Conservation (phyloP, 169 alveolate species). For the Amoebophrya sp. region DNA sequence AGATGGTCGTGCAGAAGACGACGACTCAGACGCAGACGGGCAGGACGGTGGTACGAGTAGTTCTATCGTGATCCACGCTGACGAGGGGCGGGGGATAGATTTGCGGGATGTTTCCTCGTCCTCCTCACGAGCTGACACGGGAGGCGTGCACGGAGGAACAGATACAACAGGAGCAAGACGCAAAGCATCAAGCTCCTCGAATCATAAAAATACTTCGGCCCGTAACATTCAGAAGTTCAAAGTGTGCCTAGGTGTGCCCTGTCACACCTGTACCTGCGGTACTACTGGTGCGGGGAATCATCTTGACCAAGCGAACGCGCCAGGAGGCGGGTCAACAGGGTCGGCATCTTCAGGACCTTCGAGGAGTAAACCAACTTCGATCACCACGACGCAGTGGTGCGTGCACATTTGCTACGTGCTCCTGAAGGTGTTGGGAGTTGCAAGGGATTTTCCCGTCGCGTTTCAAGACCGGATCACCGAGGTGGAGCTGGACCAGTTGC, state of each 20-base stretch:
- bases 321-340: not conserved
- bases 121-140: not conserved
- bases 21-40: not conserved
- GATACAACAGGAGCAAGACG: not conserved
- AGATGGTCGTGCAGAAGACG: not conserved
- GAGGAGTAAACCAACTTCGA: too few relatives aligned
- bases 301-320: not conserved
- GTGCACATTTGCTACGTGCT: not conserved
- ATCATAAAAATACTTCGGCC: too few relatives aligned
- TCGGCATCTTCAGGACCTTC: too few relatives aligned
- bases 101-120: not conserved
- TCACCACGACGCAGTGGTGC: not conserved
- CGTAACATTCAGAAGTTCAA: too few relatives aligned
- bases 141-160: not conserved
- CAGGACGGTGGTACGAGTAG: too few relatives aligned
- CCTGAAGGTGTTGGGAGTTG: not conserved
- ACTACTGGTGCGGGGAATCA: not conserved
- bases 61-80: too few relatives aligned
- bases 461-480: not conserved
- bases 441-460: not conserved
- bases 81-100: not conserved
- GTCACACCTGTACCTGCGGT: too few relatives aligned
- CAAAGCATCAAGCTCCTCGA: not conserved
- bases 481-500: not conserved
- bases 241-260: too few relatives aligned